Evolutionary conservation across 352 stramenopile species (phyloP).

Genomic region (Blastocystis sp.): DNA sequence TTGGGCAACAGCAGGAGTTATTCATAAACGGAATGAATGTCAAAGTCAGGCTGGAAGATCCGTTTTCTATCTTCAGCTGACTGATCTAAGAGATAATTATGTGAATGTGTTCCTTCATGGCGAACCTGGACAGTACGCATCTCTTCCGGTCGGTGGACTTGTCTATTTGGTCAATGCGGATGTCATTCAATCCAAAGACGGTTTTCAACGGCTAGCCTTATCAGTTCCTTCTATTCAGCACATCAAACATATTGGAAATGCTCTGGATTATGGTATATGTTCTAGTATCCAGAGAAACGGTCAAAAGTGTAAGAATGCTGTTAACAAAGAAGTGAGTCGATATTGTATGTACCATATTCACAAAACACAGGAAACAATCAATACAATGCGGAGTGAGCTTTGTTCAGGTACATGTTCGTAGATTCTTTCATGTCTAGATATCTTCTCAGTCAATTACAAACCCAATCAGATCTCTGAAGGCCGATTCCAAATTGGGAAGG

Average conservation of each 20-base stretch:
- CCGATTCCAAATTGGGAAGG: constrained; percentile 26
- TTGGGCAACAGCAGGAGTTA: constrained; percentile 39
- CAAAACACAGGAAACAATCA: not conserved
- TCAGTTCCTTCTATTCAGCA: not conserved
- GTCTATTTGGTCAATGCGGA: constrained; percentile 23
- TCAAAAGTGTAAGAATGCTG: constrained; percentile 35
- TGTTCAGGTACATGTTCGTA: not conserved
- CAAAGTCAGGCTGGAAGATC: not conserved
- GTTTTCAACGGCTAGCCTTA: not conserved
- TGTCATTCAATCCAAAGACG: constrained; percentile 4
- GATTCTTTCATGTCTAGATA: not conserved
- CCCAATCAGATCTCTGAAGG: constrained; percentile 23
- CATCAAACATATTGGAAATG: constrained; percentile 14
- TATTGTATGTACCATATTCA: constrained; percentile 50
- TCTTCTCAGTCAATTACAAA: not conserved
- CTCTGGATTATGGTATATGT: constrained; percentile 40
- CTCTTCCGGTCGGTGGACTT: not conserved
- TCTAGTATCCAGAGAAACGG: constrained; percentile 11
- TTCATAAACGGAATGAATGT: not conserved
- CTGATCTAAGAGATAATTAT: constrained; percentile 38
- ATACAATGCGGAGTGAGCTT: constrained; percentile 13
- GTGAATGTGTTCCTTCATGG: constrained; percentile 46
- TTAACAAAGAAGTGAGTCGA: constrained; percentile 50
- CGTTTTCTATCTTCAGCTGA: constrained; percentile 30
- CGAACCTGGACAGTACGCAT: not conserved